phyloP scores from a whole-genome alignment of 371 early-diverging fungal species.

The Actinomortierella ambigua region DNA sequence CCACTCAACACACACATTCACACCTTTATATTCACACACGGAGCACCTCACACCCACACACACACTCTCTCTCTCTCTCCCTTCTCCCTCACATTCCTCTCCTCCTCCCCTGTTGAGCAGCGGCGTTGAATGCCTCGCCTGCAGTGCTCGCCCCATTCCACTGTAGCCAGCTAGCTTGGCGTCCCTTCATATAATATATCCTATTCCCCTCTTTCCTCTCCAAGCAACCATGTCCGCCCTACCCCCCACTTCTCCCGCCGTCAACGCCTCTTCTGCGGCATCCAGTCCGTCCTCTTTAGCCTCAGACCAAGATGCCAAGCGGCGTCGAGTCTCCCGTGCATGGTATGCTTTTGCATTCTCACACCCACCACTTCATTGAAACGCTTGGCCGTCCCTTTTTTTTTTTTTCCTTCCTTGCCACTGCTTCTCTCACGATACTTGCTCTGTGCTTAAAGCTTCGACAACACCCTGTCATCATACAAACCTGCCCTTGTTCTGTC shows the following conservation, averaged over 20 bases:
- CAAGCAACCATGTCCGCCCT: no score
- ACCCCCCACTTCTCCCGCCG: background rate
- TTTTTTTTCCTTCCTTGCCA: background rate
- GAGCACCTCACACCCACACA: background rate
- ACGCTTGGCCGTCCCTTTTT: background rate
- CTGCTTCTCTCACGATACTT: no score
- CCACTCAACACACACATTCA: background rate
- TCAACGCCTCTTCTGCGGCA: background rate
- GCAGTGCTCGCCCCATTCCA: no score
- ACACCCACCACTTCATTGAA: background rate
- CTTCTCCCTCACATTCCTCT: background rate
- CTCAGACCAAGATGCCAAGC: slow-evolving; percentile 44
- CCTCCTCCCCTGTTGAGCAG: background rate
- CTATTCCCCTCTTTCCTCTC: no score
- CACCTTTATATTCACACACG: background rate
- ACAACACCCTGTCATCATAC: no score
- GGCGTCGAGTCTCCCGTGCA: slow-evolving; percentile 49
- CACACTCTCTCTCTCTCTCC: background rate
- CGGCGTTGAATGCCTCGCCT: background rate
- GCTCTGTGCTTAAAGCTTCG: no score
- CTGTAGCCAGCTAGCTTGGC: no score
- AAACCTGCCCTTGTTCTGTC: no score
- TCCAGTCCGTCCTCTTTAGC: background rate
- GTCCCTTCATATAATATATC: no score
- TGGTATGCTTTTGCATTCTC: slow-evolving; percentile 20